Percentiles rank a stretch among this genome's conserved stretches.
phyloP scores from a whole-genome alignment of 2,329 filamentous ascomycete species.

The Harringtonia lauricola region DNA sequence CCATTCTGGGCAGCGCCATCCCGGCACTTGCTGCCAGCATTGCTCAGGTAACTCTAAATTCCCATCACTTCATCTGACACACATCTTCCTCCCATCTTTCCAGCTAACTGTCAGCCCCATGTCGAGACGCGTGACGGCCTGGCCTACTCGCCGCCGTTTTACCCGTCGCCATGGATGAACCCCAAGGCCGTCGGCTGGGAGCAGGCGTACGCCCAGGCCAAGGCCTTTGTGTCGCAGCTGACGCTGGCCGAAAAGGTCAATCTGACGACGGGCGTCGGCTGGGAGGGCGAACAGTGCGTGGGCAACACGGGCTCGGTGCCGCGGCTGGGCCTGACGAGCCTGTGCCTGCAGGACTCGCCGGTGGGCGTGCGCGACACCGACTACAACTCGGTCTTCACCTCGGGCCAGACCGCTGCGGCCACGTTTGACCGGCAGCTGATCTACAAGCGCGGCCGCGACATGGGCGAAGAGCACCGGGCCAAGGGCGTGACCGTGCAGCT shows the following conservation, averaged over 20 bases:
- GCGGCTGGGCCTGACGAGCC: conserved; percentile 54
- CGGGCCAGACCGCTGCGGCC: conserved; percentile 69
- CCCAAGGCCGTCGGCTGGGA: conserved; percentile 62
- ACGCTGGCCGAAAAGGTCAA: conserved; percentile 89
- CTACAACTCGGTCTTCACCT: conserved; percentile 71
- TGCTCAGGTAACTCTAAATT: too few relatives aligned
- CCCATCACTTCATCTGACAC: too few relatives aligned
- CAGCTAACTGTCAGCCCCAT: conserved; percentile 5
- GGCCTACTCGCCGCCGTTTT: conserved; percentile 47
- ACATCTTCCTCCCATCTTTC: too few relatives aligned
- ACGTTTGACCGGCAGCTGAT: conserved; percentile 69
- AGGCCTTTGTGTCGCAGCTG: conserved; percentile 69
- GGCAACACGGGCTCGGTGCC: conserved; percentile 64
- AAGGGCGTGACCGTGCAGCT: conserved; percentile 68
- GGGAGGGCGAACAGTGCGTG: conserved; percentile 62
- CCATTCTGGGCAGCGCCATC: too few relatives aligned
- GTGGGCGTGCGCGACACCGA: conserved; percentile 69
- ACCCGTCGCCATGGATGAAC: conserved; percentile 81
- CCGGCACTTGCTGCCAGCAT: too few relatives aligned
- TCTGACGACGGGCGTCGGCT: conserved; percentile 79
- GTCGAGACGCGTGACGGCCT: conserved; percentile 15
- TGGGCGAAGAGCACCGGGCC: conserved; percentile 58
- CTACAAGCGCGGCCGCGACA: conserved; percentile 57
- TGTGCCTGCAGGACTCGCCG: conserved; percentile 85
- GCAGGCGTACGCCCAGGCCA: conserved; percentile 64